Conservation (phyloP, 2,329 filamentous ascomycete species). For the Penicillium frequentans region DNA sequence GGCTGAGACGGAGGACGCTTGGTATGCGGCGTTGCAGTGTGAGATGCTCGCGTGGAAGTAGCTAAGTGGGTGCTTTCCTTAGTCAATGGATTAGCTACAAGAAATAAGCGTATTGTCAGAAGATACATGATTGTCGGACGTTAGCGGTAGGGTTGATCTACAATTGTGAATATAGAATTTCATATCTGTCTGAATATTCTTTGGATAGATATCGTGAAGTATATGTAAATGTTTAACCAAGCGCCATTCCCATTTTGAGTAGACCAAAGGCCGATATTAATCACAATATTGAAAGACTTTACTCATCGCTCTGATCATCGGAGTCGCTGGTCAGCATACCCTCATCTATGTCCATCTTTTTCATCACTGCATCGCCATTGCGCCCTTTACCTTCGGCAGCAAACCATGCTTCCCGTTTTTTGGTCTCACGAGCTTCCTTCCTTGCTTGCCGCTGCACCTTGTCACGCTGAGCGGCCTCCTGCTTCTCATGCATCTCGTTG, state of each 20-base stretch:
- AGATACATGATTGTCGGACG: too few relatives aligned
- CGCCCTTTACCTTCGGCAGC: constrained; percentile 45
- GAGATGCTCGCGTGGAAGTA: too few relatives aligned
- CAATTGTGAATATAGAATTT: neutral
- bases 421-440: constrained; percentile 42
- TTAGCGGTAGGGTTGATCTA: neutral
- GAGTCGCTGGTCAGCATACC: constrained; percentile 33
- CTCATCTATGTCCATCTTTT: constrained; percentile 40
- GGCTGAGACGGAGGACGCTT: too few relatives aligned
- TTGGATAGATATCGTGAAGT: neutral
- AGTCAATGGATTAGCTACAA: too few relatives aligned
- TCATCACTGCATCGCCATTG: constrained; percentile 42
- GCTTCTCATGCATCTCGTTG: constrained; percentile 40
- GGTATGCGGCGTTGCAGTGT: too few relatives aligned
- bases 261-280: neutral
- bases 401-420: constrained; percentile 46
- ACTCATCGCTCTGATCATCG: constrained; percentile 39
- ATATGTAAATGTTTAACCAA: neutral
- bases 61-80: too few relatives aligned
- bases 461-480: constrained; percentile 33
- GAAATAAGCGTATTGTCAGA: too few relatives aligned
- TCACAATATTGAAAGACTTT: neutral
- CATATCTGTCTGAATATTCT: neutral
- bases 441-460: constrained; percentile 36
- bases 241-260: neutral